phyloP scores from a whole-genome alignment of 176 grass and related monocot genomes.

The Chloris gayana region DNA sequence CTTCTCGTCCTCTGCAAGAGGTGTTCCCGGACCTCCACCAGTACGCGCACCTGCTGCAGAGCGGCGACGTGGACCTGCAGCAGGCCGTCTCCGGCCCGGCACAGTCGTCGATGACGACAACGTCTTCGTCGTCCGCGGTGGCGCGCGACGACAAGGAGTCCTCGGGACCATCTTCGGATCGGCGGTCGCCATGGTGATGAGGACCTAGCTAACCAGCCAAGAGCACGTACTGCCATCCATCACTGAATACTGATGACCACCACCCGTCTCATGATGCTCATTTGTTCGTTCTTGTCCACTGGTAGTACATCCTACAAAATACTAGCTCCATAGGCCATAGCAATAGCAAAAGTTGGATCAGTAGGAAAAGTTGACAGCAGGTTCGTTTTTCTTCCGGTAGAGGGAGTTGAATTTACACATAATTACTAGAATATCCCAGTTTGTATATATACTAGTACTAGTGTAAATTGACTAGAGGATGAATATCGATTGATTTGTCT shows the following conservation, averaged over 20 bases:
- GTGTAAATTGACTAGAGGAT: not conserved
- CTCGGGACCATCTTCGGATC: not conserved
- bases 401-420: not conserved
- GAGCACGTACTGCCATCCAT: not conserved
- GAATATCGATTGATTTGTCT: no score
- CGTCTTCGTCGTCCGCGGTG: not conserved
- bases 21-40: conserved; percentile 45
- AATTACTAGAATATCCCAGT: not conserved
- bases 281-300: not conserved
- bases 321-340: not conserved
- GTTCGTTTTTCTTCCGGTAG: not conserved
- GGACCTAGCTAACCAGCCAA: not conserved
- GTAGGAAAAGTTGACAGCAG: not conserved
- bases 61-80: conserved; percentile 41
- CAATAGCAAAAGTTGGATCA: not conserved
- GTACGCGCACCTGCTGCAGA: conserved; percentile 57
- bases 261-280: not conserved
- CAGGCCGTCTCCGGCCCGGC: not conserved
- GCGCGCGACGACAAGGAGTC: not conserved
- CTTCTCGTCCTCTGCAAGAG: not conserved
- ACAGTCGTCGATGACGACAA: not conserved
- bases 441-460: not conserved
- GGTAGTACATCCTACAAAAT: not conserved
- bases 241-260: not conserved
- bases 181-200: not conserved